A percentile compares a stretch with the other conserved stretches of the same genome.
Evolutionary conservation across 306 rosid genomes (phyloP).

Genomic region (Heteromeles arbutifolia): DNA sequence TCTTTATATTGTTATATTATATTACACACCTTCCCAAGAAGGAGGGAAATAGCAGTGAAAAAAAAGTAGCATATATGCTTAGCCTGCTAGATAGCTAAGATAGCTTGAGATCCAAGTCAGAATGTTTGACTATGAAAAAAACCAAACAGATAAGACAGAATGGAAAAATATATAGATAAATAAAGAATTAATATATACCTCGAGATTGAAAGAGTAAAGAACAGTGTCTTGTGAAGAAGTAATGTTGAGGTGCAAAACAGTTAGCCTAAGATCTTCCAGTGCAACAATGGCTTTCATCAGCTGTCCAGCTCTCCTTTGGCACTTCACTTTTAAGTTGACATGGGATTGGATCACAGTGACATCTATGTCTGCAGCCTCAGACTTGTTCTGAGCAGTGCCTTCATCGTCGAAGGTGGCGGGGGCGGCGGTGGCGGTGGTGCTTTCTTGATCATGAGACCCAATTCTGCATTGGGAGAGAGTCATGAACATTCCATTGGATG

Average conservation of each 20-base stretch:
- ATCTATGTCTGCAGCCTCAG: constrained; percentile 59
- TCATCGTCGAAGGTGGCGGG: constrained; percentile 24
- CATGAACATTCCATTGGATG: constrained; percentile 27
- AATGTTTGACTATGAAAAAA: constrained; percentile 38
- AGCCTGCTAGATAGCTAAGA: neutral
- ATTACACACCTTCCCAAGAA: neutral
- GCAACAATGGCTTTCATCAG: constrained; percentile 70
- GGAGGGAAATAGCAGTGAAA: neutral
- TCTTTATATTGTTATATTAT: no score
- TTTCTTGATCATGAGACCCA: constrained; percentile 27
- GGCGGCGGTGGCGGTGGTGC: neutral
- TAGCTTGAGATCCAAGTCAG: constrained; percentile 48
- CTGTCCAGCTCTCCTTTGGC: constrained; percentile 55
- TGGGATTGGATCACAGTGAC: constrained; percentile 82
- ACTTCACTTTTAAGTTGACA: constrained; percentile 78
- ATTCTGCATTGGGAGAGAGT: constrained; percentile 28
- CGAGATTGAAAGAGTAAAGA: constrained; percentile 87
- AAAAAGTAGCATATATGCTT: neutral
- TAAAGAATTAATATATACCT: constrained; percentile 47
- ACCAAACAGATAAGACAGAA: neutral
- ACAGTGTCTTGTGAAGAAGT: constrained; percentile 53
- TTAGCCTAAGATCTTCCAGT: constrained; percentile 67
- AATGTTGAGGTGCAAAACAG: constrained; percentile 81
- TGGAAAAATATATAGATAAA: neutral
- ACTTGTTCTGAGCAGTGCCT: constrained; percentile 55